These are phyloP conservation scores for Psilocybe sp. DNA, from an alignment of 768 basidiomycete genomes.

Conservation along the genomic window DNA sequence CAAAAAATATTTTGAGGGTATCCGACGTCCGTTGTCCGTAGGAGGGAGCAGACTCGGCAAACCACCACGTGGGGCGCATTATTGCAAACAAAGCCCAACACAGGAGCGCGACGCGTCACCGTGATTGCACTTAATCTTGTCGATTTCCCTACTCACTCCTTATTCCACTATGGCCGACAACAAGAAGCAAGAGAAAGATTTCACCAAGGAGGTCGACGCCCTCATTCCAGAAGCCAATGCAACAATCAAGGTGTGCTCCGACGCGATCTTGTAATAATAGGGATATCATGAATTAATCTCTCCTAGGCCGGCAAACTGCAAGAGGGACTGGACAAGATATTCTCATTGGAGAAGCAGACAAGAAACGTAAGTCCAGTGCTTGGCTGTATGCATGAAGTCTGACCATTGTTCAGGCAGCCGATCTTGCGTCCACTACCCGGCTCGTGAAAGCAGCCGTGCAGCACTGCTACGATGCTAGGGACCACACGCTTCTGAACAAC, in stretches of 20 bases:
- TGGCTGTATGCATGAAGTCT: background rate
- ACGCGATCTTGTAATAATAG: constrained; percentile 3
- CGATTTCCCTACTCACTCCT: constrained; percentile 34
- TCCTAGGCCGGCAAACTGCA: constrained; percentile 70
- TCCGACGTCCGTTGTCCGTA: too few relatives aligned
- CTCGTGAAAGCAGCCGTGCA: constrained; percentile 74
- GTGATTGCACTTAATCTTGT: constrained; percentile 26
- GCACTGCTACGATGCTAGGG: constrained; percentile 67
- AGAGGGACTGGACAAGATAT: constrained; percentile 86
- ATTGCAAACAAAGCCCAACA: constrained; percentile 42
- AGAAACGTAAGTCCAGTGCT: constrained; percentile 62
- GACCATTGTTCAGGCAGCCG: constrained; percentile 68
- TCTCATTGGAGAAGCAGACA: constrained; percentile 90
- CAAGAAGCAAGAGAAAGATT: constrained; percentile 87
- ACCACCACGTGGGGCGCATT: constrained; percentile 25
- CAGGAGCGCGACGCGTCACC: constrained; percentile 63
- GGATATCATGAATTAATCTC: constrained; percentile 6
- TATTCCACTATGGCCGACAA: constrained; percentile 68
- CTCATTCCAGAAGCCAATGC: constrained; percentile 67
- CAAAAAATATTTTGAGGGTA: background rate
- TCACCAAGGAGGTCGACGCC: constrained; percentile 75
- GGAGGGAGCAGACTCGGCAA: constrained; percentile 16
- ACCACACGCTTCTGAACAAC: constrained; percentile 70
- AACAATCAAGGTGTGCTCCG: constrained; percentile 60
- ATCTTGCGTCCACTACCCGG: constrained; percentile 86